Percentiles rank a stretch among this genome's conserved stretches.
Conservation (phyloP, 1,284 basidiomycete species). For the Malassezia brasiliensis region DNA sequence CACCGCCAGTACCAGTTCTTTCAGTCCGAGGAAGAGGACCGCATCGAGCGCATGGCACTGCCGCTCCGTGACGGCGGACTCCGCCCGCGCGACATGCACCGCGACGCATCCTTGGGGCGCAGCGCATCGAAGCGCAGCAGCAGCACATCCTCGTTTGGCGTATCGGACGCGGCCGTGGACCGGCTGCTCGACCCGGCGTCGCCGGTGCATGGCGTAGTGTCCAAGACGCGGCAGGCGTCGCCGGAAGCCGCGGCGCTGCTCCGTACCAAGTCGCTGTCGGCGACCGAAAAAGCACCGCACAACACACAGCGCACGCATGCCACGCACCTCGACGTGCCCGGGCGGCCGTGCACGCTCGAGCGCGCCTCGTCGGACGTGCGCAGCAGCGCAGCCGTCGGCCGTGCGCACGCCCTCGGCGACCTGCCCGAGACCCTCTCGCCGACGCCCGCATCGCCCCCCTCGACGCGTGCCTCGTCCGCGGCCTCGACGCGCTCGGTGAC, state of each 20-base stretch:
- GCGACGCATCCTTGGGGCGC: background rate
- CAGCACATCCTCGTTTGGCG: background rate
- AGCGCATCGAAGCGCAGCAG: background rate
- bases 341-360: background rate
- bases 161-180: conserved; percentile 14
- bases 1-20: conserved; percentile 41
- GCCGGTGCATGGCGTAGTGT: conserved; percentile 21
- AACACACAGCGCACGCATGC: background rate
- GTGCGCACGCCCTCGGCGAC: background rate
- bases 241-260: background rate
- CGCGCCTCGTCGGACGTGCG: conserved; percentile 1
- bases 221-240: background rate
- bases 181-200: conserved; percentile 26
- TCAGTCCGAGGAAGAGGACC: conserved; percentile 40
- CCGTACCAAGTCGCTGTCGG: conserved; percentile 2
- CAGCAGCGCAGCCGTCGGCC: conserved; percentile 8
- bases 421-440: background rate
- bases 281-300: background rate
- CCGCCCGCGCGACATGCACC: background rate
- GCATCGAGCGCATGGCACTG: conserved; percentile 25
- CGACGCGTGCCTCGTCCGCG: background rate
- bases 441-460: background rate
- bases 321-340: too few species aligned
- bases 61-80: background rate
- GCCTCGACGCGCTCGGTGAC: background rate